Base-by-base conservation (phyloP, 139 green algal genomes). In the Chlamydomonas asymmetrica region DNA sequence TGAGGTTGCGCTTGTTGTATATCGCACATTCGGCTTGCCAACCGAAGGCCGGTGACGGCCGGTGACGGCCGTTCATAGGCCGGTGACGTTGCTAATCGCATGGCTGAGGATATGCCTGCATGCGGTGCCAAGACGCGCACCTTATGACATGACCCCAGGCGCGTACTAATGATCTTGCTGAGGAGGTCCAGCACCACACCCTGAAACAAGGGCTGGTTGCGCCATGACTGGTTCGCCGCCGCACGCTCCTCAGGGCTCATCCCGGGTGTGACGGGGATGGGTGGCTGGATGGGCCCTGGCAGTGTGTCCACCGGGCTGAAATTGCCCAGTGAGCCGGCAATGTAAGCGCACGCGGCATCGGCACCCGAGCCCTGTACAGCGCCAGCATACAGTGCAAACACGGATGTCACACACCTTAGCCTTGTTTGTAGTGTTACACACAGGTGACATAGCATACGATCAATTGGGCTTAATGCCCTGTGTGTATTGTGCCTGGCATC, bases 1-100 rank as follows among this genome's bases (percentile, higher is more conserved):
- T n/a, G n/a, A 99, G 1, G 96, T 99, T 54, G 99, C 88, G 20
- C 94, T 94, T 64, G 98, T 85, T 1, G 92, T 88, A 85, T 99
- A 96, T 5, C 96, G 85, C 62, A 96, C 90, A 54, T 87, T 76
- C 34, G 39, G n/a, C n/a, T n/a, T n/a, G n/a, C n/a, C n/a, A n/a
- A n/a, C n/a, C n/a, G n/a, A n/a, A n/a, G n/a, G n/a, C n/a, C n/a
- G n/a, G n/a, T n/a, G n/a, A n/a, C n/a, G n/a, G n/a, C n/a, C n/a
- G n/a, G n/a, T n/a, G n/a, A n/a, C n/a, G n/a, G n/a, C n/a, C n/a
- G n/a, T n/a, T n/a, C n/a, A n/a, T n/a, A n/a, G n/a, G n/a, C n/a
- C n/a, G n/a, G n/a, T n/a, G n/a, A n/a, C n/a, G n/a, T n/a, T n/a
- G n/a, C n/a, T n/a, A n/a, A n/a, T n/a, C n/a, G n/a, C n/a, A n/a